Evolutionary conservation across 2,329 filamentous ascomycete species (phyloP).

Genomic region (Acephala macrosclerotiorum): DNA sequence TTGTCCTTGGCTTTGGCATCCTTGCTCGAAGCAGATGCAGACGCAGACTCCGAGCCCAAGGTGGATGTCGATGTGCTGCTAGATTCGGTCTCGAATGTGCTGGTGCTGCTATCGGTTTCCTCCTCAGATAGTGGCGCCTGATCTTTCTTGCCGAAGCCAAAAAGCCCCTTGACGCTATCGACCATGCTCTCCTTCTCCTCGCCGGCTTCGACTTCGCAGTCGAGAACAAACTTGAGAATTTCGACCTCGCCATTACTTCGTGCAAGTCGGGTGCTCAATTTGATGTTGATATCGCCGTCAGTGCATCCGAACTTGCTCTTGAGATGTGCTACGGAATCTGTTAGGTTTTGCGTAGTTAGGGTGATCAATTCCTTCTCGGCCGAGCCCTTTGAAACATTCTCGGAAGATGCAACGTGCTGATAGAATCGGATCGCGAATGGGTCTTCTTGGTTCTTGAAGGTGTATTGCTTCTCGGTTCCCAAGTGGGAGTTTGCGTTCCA

Average conservation of each 20-base stretch:
- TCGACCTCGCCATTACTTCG: slow-evolving; percentile 81
- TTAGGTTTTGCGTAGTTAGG: slow-evolving; percentile 85
- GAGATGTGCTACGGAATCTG: slow-evolving; percentile 78
- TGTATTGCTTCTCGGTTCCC: slow-evolving; percentile 82
- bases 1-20: slow-evolving; percentile 28
- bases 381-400: slow-evolving; percentile 49
- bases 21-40: slow-evolving; percentile 40
- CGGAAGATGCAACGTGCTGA: slow-evolving; percentile 67
- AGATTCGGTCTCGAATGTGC: slow-evolving; percentile 46
- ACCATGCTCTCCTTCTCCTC: slow-evolving; percentile 83
- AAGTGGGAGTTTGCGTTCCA: slow-evolving; percentile 81
- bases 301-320: slow-evolving; percentile 78
- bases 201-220: slow-evolving; percentile 79
- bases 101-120: slow-evolving; percentile 53
- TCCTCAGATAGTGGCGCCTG: slow-evolving; percentile 72
- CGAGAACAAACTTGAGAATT: slow-evolving; percentile 76
- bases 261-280: slow-evolving; percentile 77
- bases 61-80: slow-evolving; percentile 56
- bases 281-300: slow-evolving; percentile 79
- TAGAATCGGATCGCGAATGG: slow-evolving; percentile 77
- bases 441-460: slow-evolving; percentile 82
- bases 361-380: slow-evolving; percentile 68
- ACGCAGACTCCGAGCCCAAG: slow-evolving; percentile 54
- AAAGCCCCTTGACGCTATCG: slow-evolving; percentile 94
- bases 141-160: slow-evolving; percentile 92